Percentiles rank a stretch among this genome's conserved stretches.
These are phyloP conservation scores for Emericellopsis cladophorae DNA, from an alignment of 2,329 filamentous ascomycete genomes.

Conservation along the genomic window DNA sequence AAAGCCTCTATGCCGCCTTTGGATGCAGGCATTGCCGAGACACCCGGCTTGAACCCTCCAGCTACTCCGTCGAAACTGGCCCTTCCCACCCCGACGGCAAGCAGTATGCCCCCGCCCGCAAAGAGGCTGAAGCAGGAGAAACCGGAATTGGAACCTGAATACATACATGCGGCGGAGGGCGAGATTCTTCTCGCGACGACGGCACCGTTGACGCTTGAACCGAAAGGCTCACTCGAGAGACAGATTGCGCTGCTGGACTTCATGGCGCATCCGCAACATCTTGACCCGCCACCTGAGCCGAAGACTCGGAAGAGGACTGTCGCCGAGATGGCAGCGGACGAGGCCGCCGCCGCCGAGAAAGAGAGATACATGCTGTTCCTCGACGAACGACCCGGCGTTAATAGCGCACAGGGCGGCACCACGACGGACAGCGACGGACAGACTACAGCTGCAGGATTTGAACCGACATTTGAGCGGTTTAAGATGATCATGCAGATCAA, in stretches of 20 bases:
- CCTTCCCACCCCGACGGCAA: constrained; percentile 48
- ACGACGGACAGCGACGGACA: constrained; percentile 62
- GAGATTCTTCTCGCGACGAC: constrained; percentile 63
- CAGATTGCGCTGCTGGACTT: constrained; percentile 59
- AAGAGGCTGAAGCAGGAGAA: constrained; percentile 59
- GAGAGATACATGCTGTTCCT: constrained; percentile 88
- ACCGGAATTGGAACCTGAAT: constrained; percentile 64
- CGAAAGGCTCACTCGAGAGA: constrained; percentile 52
- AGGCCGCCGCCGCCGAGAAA: constrained; percentile 77
- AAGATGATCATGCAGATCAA: constrained; percentile 84
- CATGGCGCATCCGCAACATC: constrained; percentile 66
- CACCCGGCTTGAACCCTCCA: constrained; percentile 42
- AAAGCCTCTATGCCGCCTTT: constrained; percentile 54
- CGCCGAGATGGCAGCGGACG: constrained; percentile 88
- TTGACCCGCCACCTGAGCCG: constrained; percentile 63
- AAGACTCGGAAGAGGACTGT: constrained; percentile 89
- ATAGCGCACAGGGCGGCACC: constrained; percentile 41
- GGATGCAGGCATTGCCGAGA: constrained; percentile 9
- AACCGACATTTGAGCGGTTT: constrained; percentile 80
- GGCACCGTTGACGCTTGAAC: constrained; percentile 64
- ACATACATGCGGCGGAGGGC: constrained; percentile 64
- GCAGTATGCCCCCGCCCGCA: constrained; percentile 44
- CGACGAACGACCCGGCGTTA: constrained; percentile 63
- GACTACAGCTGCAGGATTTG: constrained; percentile 60
- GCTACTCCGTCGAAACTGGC: constrained; percentile 51